Evolutionary conservation across 805 yeast species (phyloP).

Genomic region (Starmerella potacharoeniae): DNA sequence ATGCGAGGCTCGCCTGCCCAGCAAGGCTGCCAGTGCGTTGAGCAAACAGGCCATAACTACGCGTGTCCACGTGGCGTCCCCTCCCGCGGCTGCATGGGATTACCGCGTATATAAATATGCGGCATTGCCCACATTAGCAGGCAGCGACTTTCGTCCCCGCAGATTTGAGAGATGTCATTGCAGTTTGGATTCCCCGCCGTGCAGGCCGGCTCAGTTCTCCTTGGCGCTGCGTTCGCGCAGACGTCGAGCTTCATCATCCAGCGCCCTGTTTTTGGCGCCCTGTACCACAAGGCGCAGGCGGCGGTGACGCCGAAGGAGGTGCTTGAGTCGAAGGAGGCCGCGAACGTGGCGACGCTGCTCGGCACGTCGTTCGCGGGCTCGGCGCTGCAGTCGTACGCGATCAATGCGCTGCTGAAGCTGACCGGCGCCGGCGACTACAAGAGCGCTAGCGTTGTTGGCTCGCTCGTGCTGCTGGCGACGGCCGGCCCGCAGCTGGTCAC

Average conservation of each 20-base stretch:
- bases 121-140: too few species aligned
- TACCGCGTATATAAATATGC: not conserved
- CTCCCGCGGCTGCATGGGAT: not conserved
- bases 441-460: slow-evolving; percentile 33
- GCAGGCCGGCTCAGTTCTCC: slow-evolving; percentile 28
- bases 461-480: slow-evolving; percentile 30
- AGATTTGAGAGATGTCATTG: slow-evolving; percentile 15
- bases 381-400: slow-evolving; percentile 34
- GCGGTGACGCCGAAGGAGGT: slow-evolving; percentile 29
- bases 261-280: slow-evolving; percentile 33
- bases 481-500: slow-evolving; percentile 29
- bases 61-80: slow-evolving; percentile 1
- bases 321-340: slow-evolving; percentile 30
- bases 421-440: slow-evolving; percentile 31
- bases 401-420: slow-evolving; percentile 31
- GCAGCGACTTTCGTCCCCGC: not conserved
- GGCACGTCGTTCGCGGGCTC: slow-evolving; percentile 29
- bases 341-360: slow-evolving; percentile 29
- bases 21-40: not conserved
- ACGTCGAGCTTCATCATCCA: slow-evolving; percentile 28
- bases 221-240: slow-evolving; percentile 33
- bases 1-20: slow-evolving; percentile 1
- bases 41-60: not conserved
- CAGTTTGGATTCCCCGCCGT: slow-evolving; percentile 21
- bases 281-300: slow-evolving; percentile 30